Evolutionary conservation across 352 stramenopile genomes (phyloP).

Genomic region (Globisporangium spinosum): DNA sequence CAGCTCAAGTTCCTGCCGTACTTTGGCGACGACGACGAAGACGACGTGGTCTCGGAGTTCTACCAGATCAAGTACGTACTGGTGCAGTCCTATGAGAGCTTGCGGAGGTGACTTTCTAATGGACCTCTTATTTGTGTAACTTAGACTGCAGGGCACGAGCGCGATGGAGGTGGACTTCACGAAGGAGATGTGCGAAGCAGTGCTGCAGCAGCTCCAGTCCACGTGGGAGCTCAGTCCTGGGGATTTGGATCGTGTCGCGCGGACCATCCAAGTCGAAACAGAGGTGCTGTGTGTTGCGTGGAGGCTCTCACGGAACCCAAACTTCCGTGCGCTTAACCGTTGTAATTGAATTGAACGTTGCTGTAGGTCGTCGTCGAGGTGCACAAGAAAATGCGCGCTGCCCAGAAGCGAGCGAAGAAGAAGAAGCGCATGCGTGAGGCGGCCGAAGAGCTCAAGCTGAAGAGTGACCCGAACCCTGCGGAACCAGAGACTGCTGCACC

Average conservation of each 20-base stretch:
- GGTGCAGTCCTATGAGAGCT: not conserved
- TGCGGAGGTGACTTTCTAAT: not conserved
- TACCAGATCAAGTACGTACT: conserved; percentile 75
- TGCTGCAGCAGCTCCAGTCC: conserved; percentile 57
- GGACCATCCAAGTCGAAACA: conserved; percentile 58
- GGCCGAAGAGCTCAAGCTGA: conserved; percentile 13
- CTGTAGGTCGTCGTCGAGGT: conserved; percentile 55
- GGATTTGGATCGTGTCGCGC: conserved; percentile 61
- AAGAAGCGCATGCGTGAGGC: conserved; percentile 27
- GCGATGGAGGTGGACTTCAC: conserved; percentile 67
- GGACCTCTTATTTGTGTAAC: not conserved
- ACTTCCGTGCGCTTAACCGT: not conserved
- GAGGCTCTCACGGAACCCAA: not conserved
- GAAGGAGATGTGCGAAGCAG: conserved; percentile 64
- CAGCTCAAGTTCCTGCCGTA: conserved; percentile 67
- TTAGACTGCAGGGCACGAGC: conserved; percentile 62
- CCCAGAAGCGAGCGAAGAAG: conserved; percentile 39
- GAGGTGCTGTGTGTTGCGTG: conserved; percentile 16
- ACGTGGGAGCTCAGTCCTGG: conserved; percentile 64
- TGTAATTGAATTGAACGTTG: not conserved
- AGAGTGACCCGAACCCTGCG: conserved; percentile 2
- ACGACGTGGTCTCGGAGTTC: conserved; percentile 79
- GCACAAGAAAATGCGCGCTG: conserved; percentile 46
- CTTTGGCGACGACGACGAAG: conserved; percentile 80
- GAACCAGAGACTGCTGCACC: not conserved